Percentiles rank a stretch among this genome's conserved stretches.
phyloP scores from a whole-genome alignment of 2,329 filamentous ascomycete genomes.

The Emergomyces orientalis region DNA sequence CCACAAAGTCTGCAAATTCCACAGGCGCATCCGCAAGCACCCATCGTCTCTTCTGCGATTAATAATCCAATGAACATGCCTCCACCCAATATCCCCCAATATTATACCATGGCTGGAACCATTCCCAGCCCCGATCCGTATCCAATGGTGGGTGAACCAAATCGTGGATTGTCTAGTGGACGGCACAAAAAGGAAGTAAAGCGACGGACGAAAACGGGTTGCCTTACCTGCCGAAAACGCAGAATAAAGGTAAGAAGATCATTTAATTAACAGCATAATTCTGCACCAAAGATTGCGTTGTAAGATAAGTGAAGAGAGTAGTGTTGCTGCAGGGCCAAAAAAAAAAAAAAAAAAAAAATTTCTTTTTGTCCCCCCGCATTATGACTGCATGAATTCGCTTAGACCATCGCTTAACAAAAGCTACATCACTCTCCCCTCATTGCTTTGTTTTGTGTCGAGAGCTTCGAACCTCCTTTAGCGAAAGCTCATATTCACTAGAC shows the following conservation, averaged over 20 bases:
- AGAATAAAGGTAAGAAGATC: conserved; percentile 59
- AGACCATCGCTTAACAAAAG: conserved; percentile 10
- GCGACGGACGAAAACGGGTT: conserved; percentile 65
- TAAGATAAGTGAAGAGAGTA: neutral
- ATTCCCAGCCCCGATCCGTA: conserved; percentile 42
- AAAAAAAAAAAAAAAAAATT: too few relatives aligned
- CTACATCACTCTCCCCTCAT: conserved; percentile 5
- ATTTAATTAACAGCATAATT: conserved; percentile 7
- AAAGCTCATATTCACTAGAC: neutral
- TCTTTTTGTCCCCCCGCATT: conserved; percentile 7
- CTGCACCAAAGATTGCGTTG: conserved; percentile 9
- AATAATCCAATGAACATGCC: conserved; percentile 16
- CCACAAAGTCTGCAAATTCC: conserved; percentile 17
- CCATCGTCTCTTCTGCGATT: conserved; percentile 4
- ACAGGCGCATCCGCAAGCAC: conserved; percentile 14
- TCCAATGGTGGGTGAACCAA: conserved; percentile 41
- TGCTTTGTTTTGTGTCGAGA: neutral
- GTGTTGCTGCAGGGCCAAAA: too few relatives aligned
- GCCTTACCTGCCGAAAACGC: conserved; percentile 54
- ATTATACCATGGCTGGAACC: conserved; percentile 37
- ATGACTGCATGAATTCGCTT: conserved; percentile 16
- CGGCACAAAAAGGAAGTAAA: conserved; percentile 65
- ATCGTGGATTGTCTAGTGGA: conserved; percentile 50
- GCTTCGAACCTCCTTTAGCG: neutral
- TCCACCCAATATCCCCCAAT: conserved; percentile 35